Evolutionary conservation across 495 filamentous ascomycete genomes (phyloP).

Genomic region (Neurospora sp.): DNA sequence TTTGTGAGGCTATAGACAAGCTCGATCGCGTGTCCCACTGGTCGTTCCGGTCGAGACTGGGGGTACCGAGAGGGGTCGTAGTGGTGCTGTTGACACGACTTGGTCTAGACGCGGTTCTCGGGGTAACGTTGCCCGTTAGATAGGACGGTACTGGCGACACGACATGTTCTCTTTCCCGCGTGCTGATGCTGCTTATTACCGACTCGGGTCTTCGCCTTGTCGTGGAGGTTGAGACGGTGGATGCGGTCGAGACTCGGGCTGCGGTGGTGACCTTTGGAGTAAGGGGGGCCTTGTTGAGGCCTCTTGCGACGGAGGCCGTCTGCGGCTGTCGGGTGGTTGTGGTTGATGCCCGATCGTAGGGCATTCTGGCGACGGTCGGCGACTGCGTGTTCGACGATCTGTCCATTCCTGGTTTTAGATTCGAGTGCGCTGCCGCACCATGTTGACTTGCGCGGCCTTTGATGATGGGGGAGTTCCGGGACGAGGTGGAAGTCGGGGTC

Average conservation of each 20-base stretch:
- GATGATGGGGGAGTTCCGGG: neutral
- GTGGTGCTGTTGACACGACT: constrained; percentile 57
- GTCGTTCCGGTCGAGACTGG: constrained; percentile 34
- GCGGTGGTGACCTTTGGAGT: constrained; percentile 37
- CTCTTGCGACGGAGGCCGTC: constrained; percentile 31
- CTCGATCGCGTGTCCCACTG: constrained; percentile 29
- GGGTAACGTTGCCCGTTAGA: constrained; percentile 51
- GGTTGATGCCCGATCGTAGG: constrained; percentile 17
- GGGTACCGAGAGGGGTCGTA: constrained; percentile 49
- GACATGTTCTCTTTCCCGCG: constrained; percentile 15
- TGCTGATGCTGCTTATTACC: neutral
- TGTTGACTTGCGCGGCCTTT: neutral
- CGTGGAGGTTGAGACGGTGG: constrained; percentile 25
- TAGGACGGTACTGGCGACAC: constrained; percentile 42
- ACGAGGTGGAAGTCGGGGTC: neutral
- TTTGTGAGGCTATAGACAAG: constrained; percentile 22
- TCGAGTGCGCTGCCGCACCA: neutral
- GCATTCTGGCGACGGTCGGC: constrained; percentile 15
- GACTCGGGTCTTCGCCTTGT: constrained; percentile 19
- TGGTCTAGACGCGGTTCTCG: constrained; percentile 57
- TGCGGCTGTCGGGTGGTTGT: constrained; percentile 23
- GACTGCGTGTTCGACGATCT: neutral
- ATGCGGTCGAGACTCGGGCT: constrained; percentile 11
- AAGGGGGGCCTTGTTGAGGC: constrained; percentile 29
- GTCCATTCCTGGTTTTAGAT: neutral